phyloP scores from a whole-genome alignment of 768 basidiomycete genomes.

The Collybia mongolica region DNA sequence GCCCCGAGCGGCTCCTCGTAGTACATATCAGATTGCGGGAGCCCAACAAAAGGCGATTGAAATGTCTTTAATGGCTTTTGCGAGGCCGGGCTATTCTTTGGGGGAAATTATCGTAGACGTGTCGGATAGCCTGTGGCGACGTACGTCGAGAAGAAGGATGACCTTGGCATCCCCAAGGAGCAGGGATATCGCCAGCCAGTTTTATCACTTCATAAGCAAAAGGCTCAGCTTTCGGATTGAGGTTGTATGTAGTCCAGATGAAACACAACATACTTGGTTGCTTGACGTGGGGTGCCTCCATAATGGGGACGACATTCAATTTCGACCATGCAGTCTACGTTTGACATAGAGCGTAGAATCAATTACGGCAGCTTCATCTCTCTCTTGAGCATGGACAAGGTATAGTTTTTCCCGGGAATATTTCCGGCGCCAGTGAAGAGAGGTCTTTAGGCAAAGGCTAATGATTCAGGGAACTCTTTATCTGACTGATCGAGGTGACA shows the following conservation, averaged over 20 bases:
- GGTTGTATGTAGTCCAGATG: conserved; percentile 70
- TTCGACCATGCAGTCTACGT: conserved; percentile 41
- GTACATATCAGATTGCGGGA: conserved; percentile 67
- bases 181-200: conserved; percentile 28
- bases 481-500: background rate
- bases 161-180: conserved; percentile 13
- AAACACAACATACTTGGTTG: conserved; percentile 50
- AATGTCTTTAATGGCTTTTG: conserved; percentile 37
- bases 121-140: conserved; percentile 65
- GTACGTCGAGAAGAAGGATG: conserved; percentile 16
- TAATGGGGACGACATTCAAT: conserved; percentile 51
- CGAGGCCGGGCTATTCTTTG: conserved; percentile 43
- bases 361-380: conserved; percentile 44
- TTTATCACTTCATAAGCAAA: conserved; percentile 56
- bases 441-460: conserved; percentile 64
- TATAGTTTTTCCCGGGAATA: conserved; percentile 42
- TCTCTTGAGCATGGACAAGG: conserved; percentile 32
- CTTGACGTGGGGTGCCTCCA: conserved; percentile 40
- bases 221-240: conserved; percentile 47
- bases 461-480: background rate
- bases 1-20: conserved; percentile 37
- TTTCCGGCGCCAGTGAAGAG: conserved; percentile 38
- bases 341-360: conserved; percentile 72
- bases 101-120: conserved; percentile 47
- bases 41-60: conserved; percentile 51